phyloP scores from a whole-genome alignment of 257 asterid genomes.

The Buddleja alternifolia region DNA sequence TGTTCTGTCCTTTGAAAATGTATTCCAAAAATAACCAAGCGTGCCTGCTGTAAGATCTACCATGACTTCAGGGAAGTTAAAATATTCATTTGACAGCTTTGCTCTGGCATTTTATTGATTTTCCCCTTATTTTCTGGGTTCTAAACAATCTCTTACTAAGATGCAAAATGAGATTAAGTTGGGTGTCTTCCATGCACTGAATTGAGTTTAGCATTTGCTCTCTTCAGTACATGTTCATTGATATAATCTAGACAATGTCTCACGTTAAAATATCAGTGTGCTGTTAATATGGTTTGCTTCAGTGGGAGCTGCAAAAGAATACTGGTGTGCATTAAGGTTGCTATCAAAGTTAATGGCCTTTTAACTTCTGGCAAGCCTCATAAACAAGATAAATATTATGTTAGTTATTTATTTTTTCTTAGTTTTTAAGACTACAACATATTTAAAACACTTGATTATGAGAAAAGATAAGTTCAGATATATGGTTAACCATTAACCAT shows the following conservation, averaged over 20 bases:
- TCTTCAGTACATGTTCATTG: background rate
- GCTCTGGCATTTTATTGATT: slow-evolving; percentile 4
- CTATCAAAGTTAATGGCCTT: slow-evolving; percentile 4
- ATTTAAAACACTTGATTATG: background rate
- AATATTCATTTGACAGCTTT: slow-evolving; percentile 4
- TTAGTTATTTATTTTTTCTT: background rate
- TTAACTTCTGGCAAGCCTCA: background rate
- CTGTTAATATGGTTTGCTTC: slow-evolving; percentile 3
- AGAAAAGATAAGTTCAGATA: background rate
- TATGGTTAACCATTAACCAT: background rate
- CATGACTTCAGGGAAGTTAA: slow-evolving; percentile 14
- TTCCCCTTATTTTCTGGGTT: background rate
- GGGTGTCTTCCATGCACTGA: background rate
- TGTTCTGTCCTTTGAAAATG: background rate
- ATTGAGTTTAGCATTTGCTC: slow-evolving; percentile 14
- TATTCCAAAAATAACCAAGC: slow-evolving; percentile 16
- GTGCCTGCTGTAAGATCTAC: background rate
- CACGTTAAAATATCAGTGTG: background rate
- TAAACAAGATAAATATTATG: background rate
- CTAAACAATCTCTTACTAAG: background rate
- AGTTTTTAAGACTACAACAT: background rate
- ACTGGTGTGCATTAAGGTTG: background rate
- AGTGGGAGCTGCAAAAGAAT: background rate
- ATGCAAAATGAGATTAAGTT: slow-evolving; percentile 21
- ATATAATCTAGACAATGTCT: background rate